Conservation (phyloP, 1,284 basidiomycete species). For the Moniliophthora roreri region DNA sequence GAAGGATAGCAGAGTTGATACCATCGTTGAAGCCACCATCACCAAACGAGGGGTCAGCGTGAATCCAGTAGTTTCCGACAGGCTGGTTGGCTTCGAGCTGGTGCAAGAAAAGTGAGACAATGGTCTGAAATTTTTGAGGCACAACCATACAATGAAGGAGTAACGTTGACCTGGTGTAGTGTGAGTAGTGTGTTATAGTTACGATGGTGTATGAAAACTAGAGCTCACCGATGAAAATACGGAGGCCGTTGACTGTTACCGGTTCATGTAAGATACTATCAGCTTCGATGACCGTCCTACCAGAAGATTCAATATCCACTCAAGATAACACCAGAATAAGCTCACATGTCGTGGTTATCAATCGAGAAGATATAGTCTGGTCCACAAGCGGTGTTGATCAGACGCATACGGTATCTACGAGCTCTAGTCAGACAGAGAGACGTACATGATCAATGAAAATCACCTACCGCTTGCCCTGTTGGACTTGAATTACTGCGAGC, state of each 20-base stretch:
- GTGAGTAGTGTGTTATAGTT: not conserved
- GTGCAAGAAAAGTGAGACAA: conserved; percentile 13
- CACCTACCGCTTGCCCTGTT: conserved; percentile 26
- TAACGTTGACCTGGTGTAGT: conserved; percentile 21
- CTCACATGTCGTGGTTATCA: conserved; percentile 37
- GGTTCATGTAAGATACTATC: conserved; percentile 45
- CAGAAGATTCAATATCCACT: not conserved
- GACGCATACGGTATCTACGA: conserved; percentile 32
- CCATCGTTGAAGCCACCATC: conserved; percentile 22
- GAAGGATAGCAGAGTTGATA: conserved; percentile 32
- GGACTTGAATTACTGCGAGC: conserved; percentile 29
- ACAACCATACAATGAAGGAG: conserved; percentile 32
- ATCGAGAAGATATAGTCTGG: conserved; percentile 39
- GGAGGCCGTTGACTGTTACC: conserved; percentile 36
- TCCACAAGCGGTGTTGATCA: conserved; percentile 34
- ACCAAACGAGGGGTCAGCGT: conserved; percentile 18
- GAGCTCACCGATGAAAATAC: conserved; percentile 33
- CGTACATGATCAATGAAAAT: not conserved
- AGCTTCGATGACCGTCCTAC: conserved; percentile 45
- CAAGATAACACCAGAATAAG: not conserved
- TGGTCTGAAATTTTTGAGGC: conserved; percentile 23
- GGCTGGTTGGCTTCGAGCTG: conserved; percentile 21
- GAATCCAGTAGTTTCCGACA: conserved; percentile 28
- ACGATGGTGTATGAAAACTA: not conserved
- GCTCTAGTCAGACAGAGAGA: not conserved